These are phyloP conservation scores for Aspergillus leporis DNA, from an alignment of 495 filamentous ascomycete species.

Conservation along the genomic window DNA sequence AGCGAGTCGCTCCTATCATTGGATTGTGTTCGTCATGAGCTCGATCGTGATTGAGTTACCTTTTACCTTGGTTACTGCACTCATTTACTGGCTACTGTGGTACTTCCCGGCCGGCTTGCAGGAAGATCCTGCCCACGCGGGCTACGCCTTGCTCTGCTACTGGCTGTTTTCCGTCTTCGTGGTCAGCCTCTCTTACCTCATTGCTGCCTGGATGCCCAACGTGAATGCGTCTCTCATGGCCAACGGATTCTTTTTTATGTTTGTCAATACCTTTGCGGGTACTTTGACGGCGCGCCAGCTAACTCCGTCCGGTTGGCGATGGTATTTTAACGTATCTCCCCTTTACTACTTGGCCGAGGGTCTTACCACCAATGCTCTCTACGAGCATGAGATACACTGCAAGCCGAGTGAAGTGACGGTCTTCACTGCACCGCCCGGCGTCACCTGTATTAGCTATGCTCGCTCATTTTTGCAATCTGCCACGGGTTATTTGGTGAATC, in stretches of 20 bases:
- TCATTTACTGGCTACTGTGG: slow-evolving; percentile 43
- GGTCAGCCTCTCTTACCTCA: slow-evolving; percentile 19
- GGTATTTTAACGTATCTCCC: slow-evolving; percentile 23
- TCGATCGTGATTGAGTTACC: slow-evolving; percentile 45
- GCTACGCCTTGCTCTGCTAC: slow-evolving; percentile 21
- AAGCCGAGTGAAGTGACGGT: slow-evolving; percentile 49
- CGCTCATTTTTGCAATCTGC: slow-evolving; percentile 37
- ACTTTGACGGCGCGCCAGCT: slow-evolving; percentile 14
- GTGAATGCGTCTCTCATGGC: slow-evolving; percentile 11
- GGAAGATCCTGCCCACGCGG: slow-evolving; percentile 10
- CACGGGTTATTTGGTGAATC: slow-evolving; percentile 57
- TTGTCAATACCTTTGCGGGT: slow-evolving; percentile 21
- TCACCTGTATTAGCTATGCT: slow-evolving; percentile 62
- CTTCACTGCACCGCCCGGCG: slow-evolving; percentile 55
- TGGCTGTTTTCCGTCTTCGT: slow-evolving; percentile 16
- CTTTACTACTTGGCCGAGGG: slow-evolving; percentile 42
- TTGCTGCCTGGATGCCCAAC: slow-evolving; percentile 14
- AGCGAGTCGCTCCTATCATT: slow-evolving; percentile 42
- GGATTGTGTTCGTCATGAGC: slow-evolving; percentile 41
- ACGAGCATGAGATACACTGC: slow-evolving; percentile 56
- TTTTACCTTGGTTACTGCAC: slow-evolving; percentile 34
- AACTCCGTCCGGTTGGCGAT: slow-evolving; percentile 20
- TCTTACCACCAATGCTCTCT: slow-evolving; percentile 62
- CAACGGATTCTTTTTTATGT: slow-evolving; percentile 21
- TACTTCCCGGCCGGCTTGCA: slow-evolving; percentile 35